A percentile compares a stretch with the other conserved stretches of the same genome.
Conservation (phyloP, 2,329 filamentous ascomycete genomes). For the Hymenoscyphus fraxineus region DNA sequence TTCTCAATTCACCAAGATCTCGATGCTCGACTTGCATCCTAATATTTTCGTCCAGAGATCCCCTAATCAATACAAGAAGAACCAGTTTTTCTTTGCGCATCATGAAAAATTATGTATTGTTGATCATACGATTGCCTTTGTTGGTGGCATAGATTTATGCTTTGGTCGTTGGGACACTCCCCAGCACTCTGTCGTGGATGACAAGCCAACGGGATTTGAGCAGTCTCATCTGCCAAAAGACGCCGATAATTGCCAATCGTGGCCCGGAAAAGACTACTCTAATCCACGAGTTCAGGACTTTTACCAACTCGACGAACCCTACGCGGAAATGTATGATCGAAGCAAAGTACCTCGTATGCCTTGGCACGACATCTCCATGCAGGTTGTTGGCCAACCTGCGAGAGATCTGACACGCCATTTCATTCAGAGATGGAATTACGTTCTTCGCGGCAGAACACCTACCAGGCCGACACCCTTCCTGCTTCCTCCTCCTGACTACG, state of each 20-base stretch:
- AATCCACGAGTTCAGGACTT: conserved; percentile 96
- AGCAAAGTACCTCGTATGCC: conserved; percentile 88
- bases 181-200: conserved; percentile 84
- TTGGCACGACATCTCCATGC: conserved; percentile 98
- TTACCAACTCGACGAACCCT: conserved; percentile 86
- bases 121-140: conserved; percentile 92
- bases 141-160: conserved; percentile 92
- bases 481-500: conserved; percentile 88
- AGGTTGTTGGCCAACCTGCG: conserved; percentile 92
- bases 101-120: conserved; percentile 98
- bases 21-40: conserved; percentile 87
- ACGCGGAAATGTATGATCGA: conserved; percentile 98
- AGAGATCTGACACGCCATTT: conserved; percentile 93
- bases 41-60: conserved; percentile 96
- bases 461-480: conserved; percentile 91
- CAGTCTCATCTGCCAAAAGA: conserved; percentile 72
- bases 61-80: conserved; percentile 96
- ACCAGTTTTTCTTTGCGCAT: conserved; percentile 98
- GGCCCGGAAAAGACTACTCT: conserved; percentile 97
- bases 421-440: conserved; percentile 96
- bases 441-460: conserved; percentile 86
- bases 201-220: conserved; percentile 94
- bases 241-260: conserved; percentile 90
- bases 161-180: conserved; percentile 98
- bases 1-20: conserved; percentile 97